phyloP scores from a whole-genome alignment of 2,329 filamentous ascomycete species.

The Xylariaceae sp. region DNA sequence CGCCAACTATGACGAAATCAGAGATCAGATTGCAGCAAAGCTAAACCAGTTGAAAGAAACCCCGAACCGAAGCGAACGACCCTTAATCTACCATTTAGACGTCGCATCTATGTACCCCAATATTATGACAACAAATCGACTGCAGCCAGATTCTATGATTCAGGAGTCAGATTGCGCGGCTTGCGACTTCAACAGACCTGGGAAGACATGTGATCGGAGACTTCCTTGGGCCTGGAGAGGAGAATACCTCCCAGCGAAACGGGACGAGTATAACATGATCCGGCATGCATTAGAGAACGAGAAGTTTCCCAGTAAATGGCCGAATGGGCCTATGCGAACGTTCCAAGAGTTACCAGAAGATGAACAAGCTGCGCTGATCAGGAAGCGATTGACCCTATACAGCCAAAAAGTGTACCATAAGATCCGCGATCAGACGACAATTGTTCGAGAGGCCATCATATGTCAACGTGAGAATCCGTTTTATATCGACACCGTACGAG shows the following conservation, averaged over 20 bases:
- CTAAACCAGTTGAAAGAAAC: conserved; percentile 78
- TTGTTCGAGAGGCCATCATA: conserved; percentile 94
- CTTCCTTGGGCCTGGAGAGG: conserved; percentile 98
- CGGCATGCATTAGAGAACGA: conserved; percentile 90
- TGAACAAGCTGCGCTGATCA: conserved; percentile 80
- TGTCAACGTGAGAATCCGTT: conserved; percentile 98
- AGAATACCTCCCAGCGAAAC: conserved; percentile 93
- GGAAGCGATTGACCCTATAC: conserved; percentile 89
- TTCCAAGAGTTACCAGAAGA: conserved; percentile 84
- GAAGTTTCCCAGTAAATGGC: conserved; percentile 80
- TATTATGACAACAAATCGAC: conserved; percentile 98
- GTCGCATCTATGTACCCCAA: conserved; percentile 99
- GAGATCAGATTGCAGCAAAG: conserved; percentile 76
- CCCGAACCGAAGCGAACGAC: conserved; percentile 83
- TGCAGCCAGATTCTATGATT: conserved; percentile 99
- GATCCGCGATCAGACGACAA: conserved; percentile 92
- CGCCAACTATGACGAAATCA: conserved; percentile 83
- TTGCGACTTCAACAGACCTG: conserved; percentile 96
- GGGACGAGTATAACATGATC: conserved; percentile 99
- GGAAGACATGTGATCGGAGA: conserved; percentile 94
- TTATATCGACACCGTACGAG: conserved; percentile 94
- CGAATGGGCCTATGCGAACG: conserved; percentile 71
- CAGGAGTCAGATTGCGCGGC: conserved; percentile 94
- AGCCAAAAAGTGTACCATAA: conserved; percentile 99
- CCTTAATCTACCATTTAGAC: conserved; percentile 96